These are phyloP conservation scores for Pyricularia grisea DNA, from an alignment of 2,329 filamentous ascomycete species.

Conservation along the genomic window DNA sequence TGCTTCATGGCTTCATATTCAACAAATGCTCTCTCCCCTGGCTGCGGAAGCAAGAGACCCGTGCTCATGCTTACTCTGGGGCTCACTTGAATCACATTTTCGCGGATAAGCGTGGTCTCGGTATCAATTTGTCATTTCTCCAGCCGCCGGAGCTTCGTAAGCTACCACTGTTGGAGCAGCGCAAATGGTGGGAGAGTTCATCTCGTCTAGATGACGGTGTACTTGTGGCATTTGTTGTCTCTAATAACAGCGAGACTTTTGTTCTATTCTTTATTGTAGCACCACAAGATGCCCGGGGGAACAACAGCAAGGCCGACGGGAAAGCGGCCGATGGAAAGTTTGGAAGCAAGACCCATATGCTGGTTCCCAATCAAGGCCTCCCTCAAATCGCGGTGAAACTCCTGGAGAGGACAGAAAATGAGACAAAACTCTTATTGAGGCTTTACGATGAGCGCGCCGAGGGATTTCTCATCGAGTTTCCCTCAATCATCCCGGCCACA, in stretches of 20 bases:
- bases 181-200: background rate
- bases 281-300: background rate
- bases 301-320: background rate
- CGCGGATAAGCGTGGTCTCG: conserved; percentile 10
- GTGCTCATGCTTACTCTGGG: conserved; percentile 12
- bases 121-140: background rate
- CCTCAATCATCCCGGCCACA: conserved; percentile 45
- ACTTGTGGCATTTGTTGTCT: background rate
- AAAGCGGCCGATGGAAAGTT: background rate
- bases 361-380: background rate
- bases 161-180: background rate
- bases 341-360: background rate
- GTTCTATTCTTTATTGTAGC: conserved; percentile 2
- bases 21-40: background rate
- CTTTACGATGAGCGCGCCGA: conserved; percentile 10
- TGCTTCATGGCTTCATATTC: background rate
- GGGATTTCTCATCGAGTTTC: conserved; percentile 47
- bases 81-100: conserved; percentile 29
- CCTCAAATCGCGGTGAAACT: background rate
- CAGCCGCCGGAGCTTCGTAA: background rate
- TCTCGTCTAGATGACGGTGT: background rate
- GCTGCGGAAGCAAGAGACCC: background rate
- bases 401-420: background rate
- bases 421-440: background rate
- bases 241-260: background rate